Evolutionary conservation across 139 green algal species (phyloP), one percentile per base, ranked within the genome.

Genomic region (Chlorella sp.): DNA sequence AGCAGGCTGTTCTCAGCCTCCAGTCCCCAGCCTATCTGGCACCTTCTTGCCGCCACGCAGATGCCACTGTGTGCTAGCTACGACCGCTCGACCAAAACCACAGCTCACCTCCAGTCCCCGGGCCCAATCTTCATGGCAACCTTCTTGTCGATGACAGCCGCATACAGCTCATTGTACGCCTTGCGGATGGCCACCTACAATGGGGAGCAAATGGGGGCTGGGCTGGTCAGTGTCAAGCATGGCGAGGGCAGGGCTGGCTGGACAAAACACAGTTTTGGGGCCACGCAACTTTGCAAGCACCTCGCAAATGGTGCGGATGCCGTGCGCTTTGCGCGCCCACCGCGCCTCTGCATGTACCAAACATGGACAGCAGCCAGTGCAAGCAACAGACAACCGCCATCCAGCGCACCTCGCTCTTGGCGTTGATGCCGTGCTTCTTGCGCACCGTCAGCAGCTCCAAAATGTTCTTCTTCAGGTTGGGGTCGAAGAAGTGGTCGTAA

Each of bases 41-140:
- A 97, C 82, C 82, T 95, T 95, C 74, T 96, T 96, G 81, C 98
- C 94, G 47, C n/a, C n/a, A n/a, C n/a, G n/a, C n/a, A n/a, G n/a
- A n/a, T n/a, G n/a, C n/a, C n/a, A n/a, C n/a, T n/a, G n/a, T n/a
- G n/a, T n/a, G n/a, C n/a, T n/a, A n/a, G n/a, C n/a, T n/a, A n/a
- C n/a, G n/a, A n/a, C n/a, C n/a, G n/a, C n/a, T n/a, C n/a, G n/a
- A n/a, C n/a, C n/a, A 73, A 5, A 73, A 12, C 4, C 7, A 1
- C 67, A 34, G 18, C 76, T 21, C 76, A 82, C 76, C 76, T 82
- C 76, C 76, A 88, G 71, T 89, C 62, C 5, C 25, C 84, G 17
- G 84, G 74, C 41, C 88, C 88, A 20, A 91, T 89, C 91, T 96
- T 96, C 87, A 96, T 92, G 11, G 90, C 89, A 11, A 97, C 82